A percentile compares a stretch with the other conserved stretches of the same genome.
Conservation (phyloP, 2,329 filamentous ascomycete genomes). For the Emmonsiellopsis sp. region DNA sequence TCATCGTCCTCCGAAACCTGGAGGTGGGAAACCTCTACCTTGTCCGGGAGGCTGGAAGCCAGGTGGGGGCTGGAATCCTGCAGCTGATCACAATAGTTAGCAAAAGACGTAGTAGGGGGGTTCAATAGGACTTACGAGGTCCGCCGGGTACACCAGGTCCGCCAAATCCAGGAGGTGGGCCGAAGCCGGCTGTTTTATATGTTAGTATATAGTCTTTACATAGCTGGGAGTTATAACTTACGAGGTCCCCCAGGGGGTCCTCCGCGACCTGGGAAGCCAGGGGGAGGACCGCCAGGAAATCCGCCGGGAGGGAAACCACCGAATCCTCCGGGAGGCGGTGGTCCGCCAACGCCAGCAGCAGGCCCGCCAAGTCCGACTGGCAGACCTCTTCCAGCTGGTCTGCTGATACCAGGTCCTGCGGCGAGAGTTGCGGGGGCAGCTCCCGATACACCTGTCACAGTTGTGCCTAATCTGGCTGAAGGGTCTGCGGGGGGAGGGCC, state of each 20-base stretch:
- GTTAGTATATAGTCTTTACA: conserved; percentile 12
- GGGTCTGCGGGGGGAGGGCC: conserved; percentile 92
- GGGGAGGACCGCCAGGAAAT: conserved; percentile 39
- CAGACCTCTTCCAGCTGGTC: conserved; percentile 78
- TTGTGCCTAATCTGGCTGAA: conserved; percentile 75
- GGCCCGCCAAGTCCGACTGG: conserved; percentile 81
- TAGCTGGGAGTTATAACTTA: conserved; percentile 32
- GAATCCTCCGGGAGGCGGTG: conserved; percentile 54
- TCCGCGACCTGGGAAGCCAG: conserved; percentile 44
- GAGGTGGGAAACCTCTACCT: conserved; percentile 44
- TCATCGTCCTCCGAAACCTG: conserved; percentile 40
- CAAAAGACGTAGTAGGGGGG: conserved; percentile 3
- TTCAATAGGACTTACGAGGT: conserved; percentile 34
- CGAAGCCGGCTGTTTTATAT: conserved; percentile 34
- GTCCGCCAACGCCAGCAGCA: conserved; percentile 76
- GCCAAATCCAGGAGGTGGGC: conserved; percentile 40
- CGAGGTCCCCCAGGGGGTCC: conserved; percentile 42
- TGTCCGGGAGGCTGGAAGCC: conserved; percentile 64
- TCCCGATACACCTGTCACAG: conserved; percentile 54
- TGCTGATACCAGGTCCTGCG: conserved; percentile 79
- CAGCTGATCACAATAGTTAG: conserved; percentile 41
- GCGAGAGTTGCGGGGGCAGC: conserved; percentile 57
- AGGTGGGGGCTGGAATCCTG: conserved; percentile 50
- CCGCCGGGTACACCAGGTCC: conserved; percentile 27
- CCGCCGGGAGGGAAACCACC: conserved; percentile 34